These are phyloP conservation scores for Alternaria postmessia DNA, from an alignment of 2,329 filamentous ascomycete genomes.

Conservation along the genomic window DNA sequence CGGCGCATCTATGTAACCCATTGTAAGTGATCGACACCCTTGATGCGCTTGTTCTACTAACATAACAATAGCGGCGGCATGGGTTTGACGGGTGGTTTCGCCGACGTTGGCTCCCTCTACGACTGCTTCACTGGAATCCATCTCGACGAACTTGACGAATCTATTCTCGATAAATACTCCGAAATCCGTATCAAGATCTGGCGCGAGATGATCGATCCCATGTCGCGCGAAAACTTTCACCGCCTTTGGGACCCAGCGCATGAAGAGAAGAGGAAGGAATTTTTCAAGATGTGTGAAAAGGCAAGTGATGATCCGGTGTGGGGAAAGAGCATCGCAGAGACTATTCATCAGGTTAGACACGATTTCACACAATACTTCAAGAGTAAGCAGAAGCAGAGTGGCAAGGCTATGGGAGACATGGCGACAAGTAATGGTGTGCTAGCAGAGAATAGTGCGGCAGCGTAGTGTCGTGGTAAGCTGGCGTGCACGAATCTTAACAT, in stretches of 20 bases:
- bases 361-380: conserved; percentile 50
- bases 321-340: conserved; percentile 37
- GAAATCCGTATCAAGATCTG: conserved; percentile 45
- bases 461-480: not conserved
- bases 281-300: conserved; percentile 44
- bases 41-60: conserved; percentile 5
- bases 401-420: conserved; percentile 10
- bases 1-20: conserved; percentile 66
- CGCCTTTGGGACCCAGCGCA: conserved; percentile 43
- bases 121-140: conserved; percentile 62
- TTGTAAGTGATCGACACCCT: conserved; percentile 42
- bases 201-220: conserved; percentile 47
- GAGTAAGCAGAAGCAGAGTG: conserved; percentile 27
- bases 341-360: conserved; percentile 40
- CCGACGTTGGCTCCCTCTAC: conserved; percentile 68
- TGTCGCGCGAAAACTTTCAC: conserved; percentile 53
- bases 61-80: conserved; percentile 60
- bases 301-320: conserved; percentile 41
- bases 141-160: conserved; percentile 43
- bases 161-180: conserved; percentile 48
- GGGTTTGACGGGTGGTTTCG: conserved; percentile 70
- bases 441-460: conserved; percentile 17
- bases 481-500: not conserved
- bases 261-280: conserved; percentile 41
- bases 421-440: conserved; percentile 5